Evolutionary conservation across 2,329 filamentous ascomycete species (phyloP), one percentile per base, ranked within the genome.

Genomic region (Sclerotinia glacialis): DNA sequence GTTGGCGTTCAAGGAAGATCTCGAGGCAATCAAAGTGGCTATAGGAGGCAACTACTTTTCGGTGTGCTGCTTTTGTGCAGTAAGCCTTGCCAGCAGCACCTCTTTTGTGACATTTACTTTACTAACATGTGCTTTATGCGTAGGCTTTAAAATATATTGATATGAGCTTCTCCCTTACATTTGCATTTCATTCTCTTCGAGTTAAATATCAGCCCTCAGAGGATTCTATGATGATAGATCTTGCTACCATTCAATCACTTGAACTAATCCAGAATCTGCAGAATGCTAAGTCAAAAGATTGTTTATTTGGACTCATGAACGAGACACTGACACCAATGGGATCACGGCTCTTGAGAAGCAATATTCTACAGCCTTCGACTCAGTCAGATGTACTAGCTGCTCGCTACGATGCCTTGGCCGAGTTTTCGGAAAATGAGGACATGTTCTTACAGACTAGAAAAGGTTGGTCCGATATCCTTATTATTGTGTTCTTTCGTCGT

Each of bases 141-240:
- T 64, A 96, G 92, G 90, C 83, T 4, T 81, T 98, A 76, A 92
- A 91, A 73, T 96, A 91, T 76, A 84, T 96, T 56, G 90, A 96
- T 67, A 78, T 89, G 1, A 85, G 87, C 8, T 83, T 92, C 68
- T 82, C 82, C 5, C 83, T 89, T 68, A 86, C 83, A 0, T 95
- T 97, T 75, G 83, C 87, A 4, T 82, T 84, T n/a, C 89, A 95
- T 75, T 93, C 93, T 26, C 83, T 98, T 42, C 87, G 92, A 4
- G 89, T 98, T 74, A 89, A 87, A 69, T 97, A 96, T 72, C 89
- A 94, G 73, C 90, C 93, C 0, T 93, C 92, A 0, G 91, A 96
- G 75, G 91, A 94, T 31, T 91, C 92, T 0, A 97, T 98, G 93
- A 92, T 96, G 85, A 96, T 98, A 72, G 94, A 97, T 73, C 83